Evolutionary conservation across 345 rosid species (phyloP), one percentile per base, ranked within the genome.

Genomic region (Pelargonium nanum): DNA sequence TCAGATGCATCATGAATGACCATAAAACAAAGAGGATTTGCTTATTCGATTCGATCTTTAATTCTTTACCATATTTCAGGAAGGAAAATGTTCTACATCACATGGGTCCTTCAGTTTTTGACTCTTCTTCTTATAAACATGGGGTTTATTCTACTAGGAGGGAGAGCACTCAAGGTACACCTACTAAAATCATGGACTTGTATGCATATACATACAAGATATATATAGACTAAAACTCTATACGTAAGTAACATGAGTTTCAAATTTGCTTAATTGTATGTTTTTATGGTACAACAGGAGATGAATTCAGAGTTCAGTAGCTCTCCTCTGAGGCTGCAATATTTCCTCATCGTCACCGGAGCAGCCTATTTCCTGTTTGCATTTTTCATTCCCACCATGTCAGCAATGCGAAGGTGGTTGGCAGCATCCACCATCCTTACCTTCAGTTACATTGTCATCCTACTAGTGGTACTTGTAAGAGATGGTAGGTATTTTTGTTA

Each of bases 61-160:
- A 9, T 53, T 8, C 34, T 28, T 28, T 28, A 28, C 34, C 24
- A 24, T 51, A 54, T 48, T 28, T 25, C 48, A 72, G 80, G 80
- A 19, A 62, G 50, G 44, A 16, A 66, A 54, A 56, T 66, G 65
- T 76, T 58, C 24, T 66, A 58, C 58, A 7, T 63, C 30, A 72
- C 76, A 13, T 76, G 71, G 72, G 24, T 59, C 12, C 34, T 62
- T 13, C 77, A 76, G 61, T 65, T 58, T 53, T 22, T 60, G 34
- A 56, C 65, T 30, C 70, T 76, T 28, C 56, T 72, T 2, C 68
- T 76, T 10, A 22, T 20, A 22, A 76, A 72, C 69, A 54, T 60
- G 53, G 80, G 76, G n/a, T 76, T 68, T 22, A 72, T 69, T 51
- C 68, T 76, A n/a, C 74, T 76, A 0, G 76, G 71, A 21, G 80